These are phyloP conservation scores for Sparassis latifolia DNA, from an alignment of 1,284 basidiomycete species.

Conservation along the genomic window DNA sequence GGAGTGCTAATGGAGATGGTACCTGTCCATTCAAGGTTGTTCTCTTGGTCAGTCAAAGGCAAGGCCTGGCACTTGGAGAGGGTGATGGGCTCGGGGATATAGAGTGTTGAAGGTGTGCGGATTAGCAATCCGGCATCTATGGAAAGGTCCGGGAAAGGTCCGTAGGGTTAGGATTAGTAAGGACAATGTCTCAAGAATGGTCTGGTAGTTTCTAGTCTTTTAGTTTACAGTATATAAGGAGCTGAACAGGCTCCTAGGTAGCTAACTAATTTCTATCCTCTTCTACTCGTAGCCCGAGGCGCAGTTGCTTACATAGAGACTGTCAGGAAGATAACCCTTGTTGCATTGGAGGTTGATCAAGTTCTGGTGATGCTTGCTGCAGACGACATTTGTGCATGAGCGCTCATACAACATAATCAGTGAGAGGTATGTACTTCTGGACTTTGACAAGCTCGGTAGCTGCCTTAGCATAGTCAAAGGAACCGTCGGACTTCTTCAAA, in stretches of 20 bases:
- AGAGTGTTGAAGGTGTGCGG: not conserved
- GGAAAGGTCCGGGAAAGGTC: too few species aligned
- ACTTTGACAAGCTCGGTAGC: constrained; percentile 9
- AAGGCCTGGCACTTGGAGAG: constrained; percentile 6
- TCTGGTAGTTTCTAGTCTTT: too few species aligned
- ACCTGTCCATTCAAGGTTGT: constrained; percentile 15
- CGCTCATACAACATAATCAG: not conserved
- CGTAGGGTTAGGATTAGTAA: too few species aligned
- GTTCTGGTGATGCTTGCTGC: constrained; percentile 16
- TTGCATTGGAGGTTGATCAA: constrained; percentile 16
- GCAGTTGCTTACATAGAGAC: not conserved
- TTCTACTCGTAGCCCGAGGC: too few species aligned
- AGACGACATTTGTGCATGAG: too few species aligned
- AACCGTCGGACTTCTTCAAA: constrained; percentile 15
- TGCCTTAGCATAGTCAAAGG: constrained; percentile 14
- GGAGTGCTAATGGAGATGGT: constrained; percentile 14
- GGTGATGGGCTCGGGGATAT: constrained; percentile 1
- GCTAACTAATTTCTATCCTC: not conserved
- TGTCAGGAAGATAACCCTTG: constrained; percentile 1
- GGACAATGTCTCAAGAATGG: too few species aligned
- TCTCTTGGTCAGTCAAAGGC: constrained; percentile 10
- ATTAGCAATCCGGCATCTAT: too few species aligned
- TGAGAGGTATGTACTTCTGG: constrained; percentile 9
- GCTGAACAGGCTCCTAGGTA: constrained; percentile 2
- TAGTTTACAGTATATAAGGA: too few species aligned